phyloP scores from a whole-genome alignment of 2,329 filamentous ascomycete genomes.

The Teratosphaeria epicoccoides region DNA sequence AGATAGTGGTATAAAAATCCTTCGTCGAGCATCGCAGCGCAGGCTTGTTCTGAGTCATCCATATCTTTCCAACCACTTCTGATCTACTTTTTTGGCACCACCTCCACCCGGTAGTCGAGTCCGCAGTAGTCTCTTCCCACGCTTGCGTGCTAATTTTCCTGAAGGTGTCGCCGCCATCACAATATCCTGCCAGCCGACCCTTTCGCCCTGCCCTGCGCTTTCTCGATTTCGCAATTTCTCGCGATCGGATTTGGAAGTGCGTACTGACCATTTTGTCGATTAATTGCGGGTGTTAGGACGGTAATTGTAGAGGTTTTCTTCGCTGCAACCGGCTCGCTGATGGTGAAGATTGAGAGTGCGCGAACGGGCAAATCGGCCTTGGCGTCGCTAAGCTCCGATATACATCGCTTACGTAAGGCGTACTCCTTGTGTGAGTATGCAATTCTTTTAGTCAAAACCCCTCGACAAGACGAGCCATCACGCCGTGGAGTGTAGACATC shows the following conservation, averaged over 20 bases:
- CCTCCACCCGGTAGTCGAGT: too few species aligned
- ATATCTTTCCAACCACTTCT: neutral
- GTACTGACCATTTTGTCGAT: neutral
- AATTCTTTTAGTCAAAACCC: too few species aligned
- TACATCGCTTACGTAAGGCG: neutral
- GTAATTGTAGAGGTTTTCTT: neutral
- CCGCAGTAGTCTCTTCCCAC: too few species aligned
- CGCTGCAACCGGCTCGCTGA: neutral
- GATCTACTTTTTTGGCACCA: too few species aligned
- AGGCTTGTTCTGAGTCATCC: neutral
- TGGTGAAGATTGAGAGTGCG: neutral
- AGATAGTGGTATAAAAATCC: too few species aligned
- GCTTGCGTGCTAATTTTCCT: neutral
- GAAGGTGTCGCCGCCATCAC: neutral
- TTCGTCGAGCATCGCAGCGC: slow-evolving; percentile 63
- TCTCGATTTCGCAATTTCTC: neutral
- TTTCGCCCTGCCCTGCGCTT: neutral
- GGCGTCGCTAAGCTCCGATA: neutral
- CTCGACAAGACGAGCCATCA: too few species aligned
- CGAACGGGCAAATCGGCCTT: neutral
- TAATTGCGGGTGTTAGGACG: neutral
- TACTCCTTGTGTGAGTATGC: too few species aligned
- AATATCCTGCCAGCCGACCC: neutral
- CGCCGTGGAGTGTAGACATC: too few species aligned
- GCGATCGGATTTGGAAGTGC: neutral